Conservation (phyloP, 1,284 basidiomycete genomes). For the Cutaneotrichosporon spelunceum region DNA sequence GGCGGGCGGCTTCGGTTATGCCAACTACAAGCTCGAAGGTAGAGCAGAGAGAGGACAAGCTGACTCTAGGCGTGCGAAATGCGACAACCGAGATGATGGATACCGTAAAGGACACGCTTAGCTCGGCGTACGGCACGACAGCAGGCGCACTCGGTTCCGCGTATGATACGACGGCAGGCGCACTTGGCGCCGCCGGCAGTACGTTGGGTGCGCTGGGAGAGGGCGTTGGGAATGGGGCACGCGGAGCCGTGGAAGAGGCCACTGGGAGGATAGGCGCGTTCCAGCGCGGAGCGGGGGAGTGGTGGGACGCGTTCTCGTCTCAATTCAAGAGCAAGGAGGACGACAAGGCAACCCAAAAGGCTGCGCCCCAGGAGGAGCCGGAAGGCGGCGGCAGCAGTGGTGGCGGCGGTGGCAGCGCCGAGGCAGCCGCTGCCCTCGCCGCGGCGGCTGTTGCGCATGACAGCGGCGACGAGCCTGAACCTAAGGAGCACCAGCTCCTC, state of each 20-base stretch:
- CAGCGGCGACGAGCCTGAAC: constrained; percentile 12
- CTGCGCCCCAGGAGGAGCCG: constrained; percentile 34
- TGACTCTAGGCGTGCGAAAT: constrained; percentile 37
- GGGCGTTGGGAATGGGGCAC: constrained; percentile 17
- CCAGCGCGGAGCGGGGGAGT: constrained; percentile 35
- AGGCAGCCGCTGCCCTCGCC: constrained; percentile 14
- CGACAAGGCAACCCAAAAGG: background rate
- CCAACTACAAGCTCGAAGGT: constrained; percentile 93
- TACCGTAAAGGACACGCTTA: constrained; percentile 39
- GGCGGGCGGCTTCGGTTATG: constrained; percentile 84
- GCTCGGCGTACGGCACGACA: constrained; percentile 41
- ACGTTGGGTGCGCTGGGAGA: constrained; percentile 15
- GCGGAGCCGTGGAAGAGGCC: constrained; percentile 25
- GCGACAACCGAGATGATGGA: constrained; percentile 42
- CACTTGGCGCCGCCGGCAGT: constrained; percentile 22
- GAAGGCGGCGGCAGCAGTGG: constrained; percentile 24
- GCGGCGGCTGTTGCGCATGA: constrained; percentile 19
- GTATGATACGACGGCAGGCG: constrained; percentile 26
- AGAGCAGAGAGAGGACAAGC: constrained; percentile 31
- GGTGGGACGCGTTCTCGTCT: constrained; percentile 44
- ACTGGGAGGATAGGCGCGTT: constrained; percentile 35
- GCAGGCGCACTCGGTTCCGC: constrained; percentile 33
- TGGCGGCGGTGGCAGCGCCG: constrained; percentile 20
- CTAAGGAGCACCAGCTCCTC: constrained; percentile 60
- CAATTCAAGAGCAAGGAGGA: constrained; percentile 22